A percentile compares a stretch with the other conserved stretches of the same genome.
Conservation (phyloP, 2,329 filamentous ascomycete species). For the Hypoxylon sp. region DNA sequence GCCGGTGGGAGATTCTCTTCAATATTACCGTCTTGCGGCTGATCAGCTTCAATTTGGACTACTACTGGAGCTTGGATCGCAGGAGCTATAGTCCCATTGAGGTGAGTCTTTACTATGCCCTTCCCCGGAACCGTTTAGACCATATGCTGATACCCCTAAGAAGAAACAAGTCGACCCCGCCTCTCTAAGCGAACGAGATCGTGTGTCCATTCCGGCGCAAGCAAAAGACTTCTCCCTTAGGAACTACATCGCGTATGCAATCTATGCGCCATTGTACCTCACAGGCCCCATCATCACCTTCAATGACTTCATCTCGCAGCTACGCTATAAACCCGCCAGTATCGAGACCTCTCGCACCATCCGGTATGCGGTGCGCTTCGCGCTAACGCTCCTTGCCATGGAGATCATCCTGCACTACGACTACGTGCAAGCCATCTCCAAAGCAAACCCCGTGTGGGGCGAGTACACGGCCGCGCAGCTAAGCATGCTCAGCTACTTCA, state of each 20-base stretch:
- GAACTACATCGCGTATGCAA: conserved; percentile 89
- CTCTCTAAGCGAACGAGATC: conserved; percentile 89
- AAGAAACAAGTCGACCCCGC: conserved; percentile 96
- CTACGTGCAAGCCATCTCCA: conserved; percentile 93
- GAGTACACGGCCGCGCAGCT: conserved; percentile 90
- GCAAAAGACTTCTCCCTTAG: conserved; percentile 80
- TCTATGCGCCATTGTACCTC: conserved; percentile 95
- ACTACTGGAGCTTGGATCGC: conserved; percentile 88
- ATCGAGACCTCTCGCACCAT: conserved; percentile 79
- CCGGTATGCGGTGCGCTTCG: conserved; percentile 87
- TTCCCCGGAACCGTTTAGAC: not conserved
- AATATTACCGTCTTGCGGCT: conserved; percentile 93
- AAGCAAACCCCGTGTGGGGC: conserved; percentile 83
- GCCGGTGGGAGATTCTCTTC: conserved; percentile 97
- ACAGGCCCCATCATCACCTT: conserved; percentile 95
- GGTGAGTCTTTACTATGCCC: conserved; percentile 68
- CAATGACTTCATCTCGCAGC: conserved; percentile 96
- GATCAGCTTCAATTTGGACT: conserved; percentile 97
- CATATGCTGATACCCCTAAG: conserved; percentile 79
- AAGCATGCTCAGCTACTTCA: conserved; percentile 92
- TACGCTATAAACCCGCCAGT: conserved; percentile 79
- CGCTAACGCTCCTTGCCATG: conserved; percentile 86
- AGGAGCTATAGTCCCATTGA: conserved; percentile 78
- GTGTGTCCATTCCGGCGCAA: conserved; percentile 82
- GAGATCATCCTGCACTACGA: conserved; percentile 92